Percentiles rank a stretch among this genome's conserved stretches.
phyloP scores from a whole-genome alignment of 2,329 filamentous ascomycete species.

The Colletotrichum godetiae region DNA sequence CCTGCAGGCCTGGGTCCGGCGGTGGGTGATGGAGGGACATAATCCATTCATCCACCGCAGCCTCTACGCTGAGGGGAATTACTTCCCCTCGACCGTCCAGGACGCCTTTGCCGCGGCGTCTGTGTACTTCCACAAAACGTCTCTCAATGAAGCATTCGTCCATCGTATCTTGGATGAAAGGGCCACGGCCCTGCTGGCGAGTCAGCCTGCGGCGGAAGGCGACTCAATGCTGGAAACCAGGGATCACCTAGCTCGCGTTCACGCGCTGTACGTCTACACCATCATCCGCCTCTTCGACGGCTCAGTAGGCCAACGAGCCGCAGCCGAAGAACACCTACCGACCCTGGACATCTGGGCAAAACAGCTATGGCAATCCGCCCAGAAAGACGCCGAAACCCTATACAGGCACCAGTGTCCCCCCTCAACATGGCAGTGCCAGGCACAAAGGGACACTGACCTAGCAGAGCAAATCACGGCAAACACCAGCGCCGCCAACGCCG shows the following conservation, averaged over 20 bases:
- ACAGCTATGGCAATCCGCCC: slow-evolving; percentile 35
- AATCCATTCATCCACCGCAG: slow-evolving; percentile 42
- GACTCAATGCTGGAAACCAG: slow-evolving; percentile 19
- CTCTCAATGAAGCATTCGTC: slow-evolving; percentile 37
- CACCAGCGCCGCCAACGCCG: background rate
- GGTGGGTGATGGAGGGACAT: slow-evolving; percentile 40
- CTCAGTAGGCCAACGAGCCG: slow-evolving; percentile 38
- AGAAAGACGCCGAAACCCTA: slow-evolving; percentile 22
- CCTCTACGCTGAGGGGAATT: slow-evolving; percentile 37
- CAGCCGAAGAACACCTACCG: slow-evolving; percentile 37
- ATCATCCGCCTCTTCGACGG: slow-evolving; percentile 41
- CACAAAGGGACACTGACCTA: background rate
- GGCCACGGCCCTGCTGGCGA: slow-evolving; percentile 28
- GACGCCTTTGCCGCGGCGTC: slow-evolving; percentile 40
- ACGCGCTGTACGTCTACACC: slow-evolving; percentile 39
- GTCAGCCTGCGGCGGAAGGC: slow-evolving; percentile 6
- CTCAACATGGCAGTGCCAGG: background rate
- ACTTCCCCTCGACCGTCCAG: slow-evolving; percentile 39
- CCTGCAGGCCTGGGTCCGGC: slow-evolving; percentile 39
- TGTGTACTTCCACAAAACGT: slow-evolving; percentile 39
- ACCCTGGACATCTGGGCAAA: slow-evolving; percentile 36
- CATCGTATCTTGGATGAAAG: slow-evolving; percentile 40
- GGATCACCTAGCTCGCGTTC: slow-evolving; percentile 39
- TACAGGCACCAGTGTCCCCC: background rate
- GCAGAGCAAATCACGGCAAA: background rate